A percentile compares a stretch with the other conserved stretches of the same genome.
Conservation (phyloP, 495 filamentous ascomycete genomes). For the Penicillium desertorum region DNA sequence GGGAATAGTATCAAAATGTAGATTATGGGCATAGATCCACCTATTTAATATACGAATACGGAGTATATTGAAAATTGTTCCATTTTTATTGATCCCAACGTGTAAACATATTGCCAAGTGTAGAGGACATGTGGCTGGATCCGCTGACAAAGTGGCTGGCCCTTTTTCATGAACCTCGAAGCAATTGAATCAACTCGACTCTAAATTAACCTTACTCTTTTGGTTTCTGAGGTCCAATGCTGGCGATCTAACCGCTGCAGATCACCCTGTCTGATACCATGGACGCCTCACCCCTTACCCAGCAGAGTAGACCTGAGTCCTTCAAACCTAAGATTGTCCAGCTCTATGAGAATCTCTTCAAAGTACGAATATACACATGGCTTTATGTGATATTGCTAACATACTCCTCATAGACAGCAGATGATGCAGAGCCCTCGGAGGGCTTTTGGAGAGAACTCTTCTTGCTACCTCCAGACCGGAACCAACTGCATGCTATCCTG, state of each 20-base stretch:
- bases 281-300: constrained; percentile 90
- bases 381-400: constrained; percentile 5
- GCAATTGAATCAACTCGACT: constrained; percentile 15
- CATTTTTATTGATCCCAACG: neutral
- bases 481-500: constrained; percentile 64
- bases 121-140: constrained; percentile 37
- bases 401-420: constrained; percentile 32
- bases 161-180: constrained; percentile 16
- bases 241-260: constrained; percentile 15
- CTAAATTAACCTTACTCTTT: neutral
- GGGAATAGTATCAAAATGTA: neutral
- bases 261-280: constrained; percentile 47
- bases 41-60: neutral
- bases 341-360: constrained; percentile 85
- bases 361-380: constrained; percentile 51
- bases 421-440: constrained; percentile 68
- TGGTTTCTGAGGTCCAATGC: constrained; percentile 6
- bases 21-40: neutral
- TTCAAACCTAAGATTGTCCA: constrained; percentile 93
- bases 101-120: constrained; percentile 7
- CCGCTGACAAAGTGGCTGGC: constrained; percentile 37
- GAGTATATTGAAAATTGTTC: neutral
- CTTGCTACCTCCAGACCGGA: constrained; percentile 73
- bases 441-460: constrained; percentile 98
- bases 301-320: constrained; percentile 83